Base-by-base conservation (phyloP, 768 basidiomycete genomes). In the Cubamyces sp. region DNA sequence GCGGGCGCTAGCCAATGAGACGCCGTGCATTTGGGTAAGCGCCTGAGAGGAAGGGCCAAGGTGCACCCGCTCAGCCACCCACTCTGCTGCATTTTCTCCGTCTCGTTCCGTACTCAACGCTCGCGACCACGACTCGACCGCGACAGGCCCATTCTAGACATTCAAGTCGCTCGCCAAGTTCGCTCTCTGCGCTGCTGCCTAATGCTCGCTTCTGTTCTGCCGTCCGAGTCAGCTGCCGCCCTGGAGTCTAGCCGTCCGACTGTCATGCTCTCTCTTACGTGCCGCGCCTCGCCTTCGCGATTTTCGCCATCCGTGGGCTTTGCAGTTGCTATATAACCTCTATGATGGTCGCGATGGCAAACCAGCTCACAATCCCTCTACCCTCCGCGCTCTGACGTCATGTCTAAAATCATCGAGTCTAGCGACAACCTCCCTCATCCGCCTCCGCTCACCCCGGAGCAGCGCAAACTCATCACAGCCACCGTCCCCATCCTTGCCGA, bases 401-500 rank as follows among this genome's bases (percentile, higher is more conserved):
- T 59, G 57, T 51, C 57, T 1, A 52, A 60, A 40, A 64, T 60
- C 59, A 53, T 60, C 58, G 63, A 64, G 49, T 56, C 55, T 34
- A 23, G 48, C 34, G 60, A 54, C 28, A 34, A 43, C 42, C 62
- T 69, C 47, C 68, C 68, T 15, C 61, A 59, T 25, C 66, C 61
- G 1, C 49, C 61, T 6, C 62, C 69, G 12, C 57, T 70, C 12
- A 68, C 69, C 34, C 61, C 68, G 5, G 69, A 61, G 12, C 69
- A 70, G 49, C 60, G 54, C 55, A 67, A 67, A 42, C 64, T 70
- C 52, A 65, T 70, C 50, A 57, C 62, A 43, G 49, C 60, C 12
- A 67, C 67, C 18, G 67, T 61, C 9, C 66, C 67, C 42, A 43
- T 70, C 2, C 66, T 70, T 21, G 67, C 57, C 18, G 57, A 64